Evolutionary conservation across 495 filamentous ascomycete species (phyloP).

Genomic region (Lichina pygmaea): DNA sequence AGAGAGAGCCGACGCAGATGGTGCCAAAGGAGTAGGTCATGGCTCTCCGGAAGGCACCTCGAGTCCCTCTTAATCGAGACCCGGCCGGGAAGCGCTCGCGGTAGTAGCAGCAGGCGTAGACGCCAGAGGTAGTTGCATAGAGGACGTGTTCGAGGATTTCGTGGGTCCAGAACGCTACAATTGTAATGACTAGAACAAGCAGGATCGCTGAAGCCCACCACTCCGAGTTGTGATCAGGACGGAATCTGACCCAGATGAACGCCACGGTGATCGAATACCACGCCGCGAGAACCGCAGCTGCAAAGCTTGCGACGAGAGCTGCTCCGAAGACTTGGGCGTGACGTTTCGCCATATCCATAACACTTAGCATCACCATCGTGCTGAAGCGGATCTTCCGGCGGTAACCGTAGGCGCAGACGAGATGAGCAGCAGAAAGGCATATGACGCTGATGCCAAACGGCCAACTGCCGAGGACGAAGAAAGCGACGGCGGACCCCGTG

Average conservation of each 20-base stretch:
- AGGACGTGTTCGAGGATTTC: slow-evolving; percentile 85
- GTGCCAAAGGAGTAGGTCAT: slow-evolving; percentile 80
- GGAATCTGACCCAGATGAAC: slow-evolving; percentile 54
- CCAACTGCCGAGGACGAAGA: slow-evolving; percentile 38
- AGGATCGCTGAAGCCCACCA: slow-evolving; percentile 54
- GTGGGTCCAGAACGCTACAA: slow-evolving; percentile 75
- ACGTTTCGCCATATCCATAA: slow-evolving; percentile 58
- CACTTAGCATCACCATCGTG: slow-evolving; percentile 65
- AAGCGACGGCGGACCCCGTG: slow-evolving; percentile 40
- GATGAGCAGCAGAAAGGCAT: slow-evolving; percentile 50
- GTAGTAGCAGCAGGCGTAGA: slow-evolving; percentile 91
- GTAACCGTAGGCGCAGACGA: slow-evolving; percentile 62
- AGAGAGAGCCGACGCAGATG: slow-evolving; percentile 58
- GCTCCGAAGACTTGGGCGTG: slow-evolving; percentile 75
- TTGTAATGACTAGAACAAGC: slow-evolving; percentile 62
- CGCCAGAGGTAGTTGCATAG: slow-evolving; percentile 62
- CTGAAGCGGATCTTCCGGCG: slow-evolving; percentile 71
- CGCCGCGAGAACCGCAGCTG: slow-evolving; percentile 43
- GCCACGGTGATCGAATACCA: slow-evolving; percentile 34
- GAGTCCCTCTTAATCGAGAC: slow-evolving; percentile 47
- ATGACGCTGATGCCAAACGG: slow-evolving; percentile 70
- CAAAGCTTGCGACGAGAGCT: slow-evolving; percentile 49
- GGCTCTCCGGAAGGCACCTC: slow-evolving; percentile 47
- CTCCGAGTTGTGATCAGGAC: slow-evolving; percentile 39
- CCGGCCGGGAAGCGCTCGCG: slow-evolving; percentile 27